A percentile compares a stretch with the other conserved stretches of the same genome.
Evolutionary conservation across 805 yeast genomes (phyloP).

Genomic region (Wickerhamiella spandovensis): DNA sequence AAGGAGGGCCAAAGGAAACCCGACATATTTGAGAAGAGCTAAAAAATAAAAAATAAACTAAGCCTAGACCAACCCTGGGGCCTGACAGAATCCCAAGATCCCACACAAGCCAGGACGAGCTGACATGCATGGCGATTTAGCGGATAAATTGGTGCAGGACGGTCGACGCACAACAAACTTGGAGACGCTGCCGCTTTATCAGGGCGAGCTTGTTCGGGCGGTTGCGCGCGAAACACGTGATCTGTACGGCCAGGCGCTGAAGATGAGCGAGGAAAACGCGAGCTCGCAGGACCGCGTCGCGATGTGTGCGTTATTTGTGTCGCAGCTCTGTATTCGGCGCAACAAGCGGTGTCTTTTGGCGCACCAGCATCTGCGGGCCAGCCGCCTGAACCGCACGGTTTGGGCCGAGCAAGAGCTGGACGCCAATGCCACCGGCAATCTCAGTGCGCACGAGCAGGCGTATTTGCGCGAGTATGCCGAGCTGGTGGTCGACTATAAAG

Average conservation of each 20-base stretch:
- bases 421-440: slow-evolving; percentile 29
- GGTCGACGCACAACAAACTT: slow-evolving; percentile 66
- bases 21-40: too few species aligned
- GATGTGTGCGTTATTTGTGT: slow-evolving; percentile 37
- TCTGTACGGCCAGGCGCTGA: slow-evolving; percentile 27
- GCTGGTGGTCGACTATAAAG: slow-evolving; percentile 59
- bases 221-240: slow-evolving; percentile 55
- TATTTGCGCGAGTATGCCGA: slow-evolving; percentile 62
- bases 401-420: slow-evolving; percentile 41
- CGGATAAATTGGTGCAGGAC: slow-evolving; percentile 69
- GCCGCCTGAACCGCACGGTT: slow-evolving; percentile 46
- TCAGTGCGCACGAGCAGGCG: slow-evolving; percentile 69
- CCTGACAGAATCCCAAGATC: too few species aligned
- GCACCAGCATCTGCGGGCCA: slow-evolving; percentile 61
- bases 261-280: slow-evolving; percentile 44
- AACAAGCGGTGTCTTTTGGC: slow-evolving; percentile 85
- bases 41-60: too few species aligned
- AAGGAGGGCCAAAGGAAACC: too few species aligned
- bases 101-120: too few species aligned
- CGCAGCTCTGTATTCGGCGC: slow-evolving; percentile 65
- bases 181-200: slow-evolving; percentile 54
- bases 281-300: slow-evolving; percentile 24
- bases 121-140: slow-evolving; percentile 89
- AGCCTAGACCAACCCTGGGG: too few species aligned
- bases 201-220: slow-evolving; percentile 54